These are phyloP conservation scores for Astrothelium macrocarpum DNA, from an alignment of 495 filamentous ascomycete genomes.

Conservation along the genomic window DNA sequence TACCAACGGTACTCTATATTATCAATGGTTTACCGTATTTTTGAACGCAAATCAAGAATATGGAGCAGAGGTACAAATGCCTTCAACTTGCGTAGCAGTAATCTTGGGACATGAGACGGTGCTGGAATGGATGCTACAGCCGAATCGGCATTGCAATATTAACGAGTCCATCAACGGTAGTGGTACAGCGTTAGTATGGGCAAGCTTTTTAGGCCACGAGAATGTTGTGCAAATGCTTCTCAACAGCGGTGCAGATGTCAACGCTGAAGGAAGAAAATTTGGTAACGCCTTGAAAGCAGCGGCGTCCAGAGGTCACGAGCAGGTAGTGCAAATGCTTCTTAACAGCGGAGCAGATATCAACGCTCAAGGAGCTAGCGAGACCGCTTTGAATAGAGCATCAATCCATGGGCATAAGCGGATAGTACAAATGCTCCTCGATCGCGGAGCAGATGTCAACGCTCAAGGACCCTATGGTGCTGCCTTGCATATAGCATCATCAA, in stretches of 20 bases:
- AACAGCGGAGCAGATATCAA: too few species aligned
- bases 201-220: slow-evolving; percentile 1
- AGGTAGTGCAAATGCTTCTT: too few species aligned
- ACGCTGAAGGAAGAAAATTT: too few species aligned
- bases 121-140: neutral
- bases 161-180: neutral
- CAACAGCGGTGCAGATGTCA: too few species aligned
- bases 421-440: slow-evolving; percentile 12
- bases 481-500: slow-evolving; percentile 10
- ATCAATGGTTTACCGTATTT: neutral
- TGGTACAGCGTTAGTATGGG: neutral
- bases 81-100: neutral
- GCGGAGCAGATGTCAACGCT: slow-evolving; percentile 16
- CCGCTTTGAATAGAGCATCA: too few species aligned
- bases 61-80: neutral
- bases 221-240: too few species aligned
- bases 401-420: too few species aligned
- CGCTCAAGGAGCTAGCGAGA: too few species aligned
- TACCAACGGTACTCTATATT: neutral
- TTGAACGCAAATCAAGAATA: neutral
- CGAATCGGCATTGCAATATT: neutral
- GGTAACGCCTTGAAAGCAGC: too few species aligned
- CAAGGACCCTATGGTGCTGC: slow-evolving; percentile 12
- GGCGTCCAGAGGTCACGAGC: too few species aligned
- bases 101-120: neutral